Base-by-base conservation (phyloP, 345 rosid species). In the Raphanus raphanistrum region DNA sequence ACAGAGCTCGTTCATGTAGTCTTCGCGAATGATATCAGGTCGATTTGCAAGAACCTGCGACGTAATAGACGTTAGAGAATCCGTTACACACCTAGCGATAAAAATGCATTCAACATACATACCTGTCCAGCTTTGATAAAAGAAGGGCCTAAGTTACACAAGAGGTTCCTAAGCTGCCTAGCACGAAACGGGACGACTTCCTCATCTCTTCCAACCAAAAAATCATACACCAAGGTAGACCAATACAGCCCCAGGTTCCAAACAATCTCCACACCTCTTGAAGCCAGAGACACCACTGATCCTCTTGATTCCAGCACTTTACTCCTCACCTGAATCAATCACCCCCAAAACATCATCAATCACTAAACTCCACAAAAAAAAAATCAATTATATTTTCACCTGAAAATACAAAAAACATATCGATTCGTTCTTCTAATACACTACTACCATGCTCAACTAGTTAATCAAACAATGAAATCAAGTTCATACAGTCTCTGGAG, bases 1-100 rank as follows among this genome's bases (percentile, higher is more conserved):
- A 83, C 98, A 94, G 66, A 94, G 96, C 82, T 94, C 98, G 71
- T 86, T 92, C 97, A 94, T 94, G 81, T 94, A 94, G 82, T 94
- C 98, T 83, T 94, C 97, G 76, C 98, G 87, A 59, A 94, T 83
- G 29, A 94, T 94, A 82, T 94, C 98, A 58, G 98, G 97, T 75
- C 98, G 86, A 82, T 87, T 94, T 36, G 98, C 98, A 72, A 94
- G 91, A 76, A 94, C 93, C 98, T 21, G 21, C 0, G 21, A 21
- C 21, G 21, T 21, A 21, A 21, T 21, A 1, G 21, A 21, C 21
- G 1, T 21, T 21, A 21, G 21, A 21, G 21, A 21, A 21, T 21
- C 21, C 21, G 21, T n/a, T n/a, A n/a, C n/a, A n/a, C n/a, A n/a
- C n/a, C n/a, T n/a, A n/a, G n/a, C n/a, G n/a, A n/a, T 21, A 21